These are phyloP conservation scores for Zostera marina DNA, from an alignment of 116 monocot species.

Conservation along the genomic window DNA sequence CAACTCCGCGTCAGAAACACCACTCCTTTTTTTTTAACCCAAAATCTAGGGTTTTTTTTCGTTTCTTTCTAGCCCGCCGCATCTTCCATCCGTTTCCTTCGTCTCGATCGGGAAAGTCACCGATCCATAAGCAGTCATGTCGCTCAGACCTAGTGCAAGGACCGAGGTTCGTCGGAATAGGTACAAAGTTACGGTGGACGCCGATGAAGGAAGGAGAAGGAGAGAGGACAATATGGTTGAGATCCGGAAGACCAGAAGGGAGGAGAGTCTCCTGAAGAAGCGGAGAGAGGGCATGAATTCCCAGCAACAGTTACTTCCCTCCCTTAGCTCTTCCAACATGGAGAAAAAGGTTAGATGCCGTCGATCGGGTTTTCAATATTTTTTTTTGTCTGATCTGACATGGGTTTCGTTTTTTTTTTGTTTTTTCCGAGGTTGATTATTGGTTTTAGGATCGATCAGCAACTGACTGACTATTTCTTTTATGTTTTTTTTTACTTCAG, in stretches of 20 bases:
- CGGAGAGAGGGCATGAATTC: slow-evolving; percentile 24
- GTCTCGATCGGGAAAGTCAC: background rate
- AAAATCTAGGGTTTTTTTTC: slow-evolving; percentile 2
- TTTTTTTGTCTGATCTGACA: background rate
- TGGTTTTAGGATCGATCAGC: background rate
- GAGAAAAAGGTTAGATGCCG: slow-evolving; percentile 25
- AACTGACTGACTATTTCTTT: background rate
- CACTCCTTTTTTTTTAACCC: background rate
- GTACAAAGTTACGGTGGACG: slow-evolving; percentile 40
- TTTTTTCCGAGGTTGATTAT: background rate
- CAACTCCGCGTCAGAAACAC: background rate
- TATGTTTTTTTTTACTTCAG: slow-evolving; percentile 9
- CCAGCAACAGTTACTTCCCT: slow-evolving; percentile 6
- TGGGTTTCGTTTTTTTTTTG: background rate
- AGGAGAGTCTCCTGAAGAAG: slow-evolving; percentile 36
- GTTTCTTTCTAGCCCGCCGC: background rate
- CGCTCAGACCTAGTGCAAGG: slow-evolving; percentile 31
- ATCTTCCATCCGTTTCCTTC: background rate
- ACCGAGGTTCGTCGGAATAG: slow-evolving; percentile 33
- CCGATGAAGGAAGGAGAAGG: slow-evolving; percentile 28
- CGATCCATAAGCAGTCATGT: slow-evolving; percentile 15
- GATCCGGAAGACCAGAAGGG: slow-evolving; percentile 33
- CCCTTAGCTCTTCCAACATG: slow-evolving; percentile 19
- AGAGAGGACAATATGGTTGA: slow-evolving; percentile 42
- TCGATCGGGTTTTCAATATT: background rate